Conservation (phyloP, 495 filamentous ascomycete genomes). For the Podospora bellae-mahoneyi region DNA sequence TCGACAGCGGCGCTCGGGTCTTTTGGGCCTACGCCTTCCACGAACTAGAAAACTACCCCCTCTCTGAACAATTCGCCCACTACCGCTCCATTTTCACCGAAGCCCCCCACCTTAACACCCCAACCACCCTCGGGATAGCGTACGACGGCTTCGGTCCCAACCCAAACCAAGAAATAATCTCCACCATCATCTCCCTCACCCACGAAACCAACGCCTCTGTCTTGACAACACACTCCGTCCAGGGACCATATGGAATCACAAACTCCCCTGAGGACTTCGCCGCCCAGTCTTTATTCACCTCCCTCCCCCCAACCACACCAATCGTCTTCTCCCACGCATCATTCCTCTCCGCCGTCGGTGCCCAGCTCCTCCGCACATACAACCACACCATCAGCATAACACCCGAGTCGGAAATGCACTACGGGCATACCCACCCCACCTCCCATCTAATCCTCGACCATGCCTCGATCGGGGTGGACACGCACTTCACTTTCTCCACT, state of each 20-base stretch:
- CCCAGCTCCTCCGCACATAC: conserved; percentile 30
- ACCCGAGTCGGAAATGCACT: conserved; percentile 46
- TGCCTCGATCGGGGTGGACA: conserved; percentile 46
- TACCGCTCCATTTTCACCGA: conserved; percentile 30
- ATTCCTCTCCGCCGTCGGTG: conserved; percentile 31
- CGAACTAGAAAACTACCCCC: conserved; percentile 21
- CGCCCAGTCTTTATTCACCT: conserved; percentile 14
- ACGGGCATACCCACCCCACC: conserved; percentile 39
- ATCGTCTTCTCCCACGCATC: conserved; percentile 43
- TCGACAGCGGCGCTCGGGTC: conserved; percentile 44
- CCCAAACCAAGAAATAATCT: conserved; percentile 23
- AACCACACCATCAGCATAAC: conserved; percentile 47
- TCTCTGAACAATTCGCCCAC: conserved; percentile 31
- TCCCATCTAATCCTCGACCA: conserved; percentile 40
- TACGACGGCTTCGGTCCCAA: conserved; percentile 37
- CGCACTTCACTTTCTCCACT: conserved; percentile 43
- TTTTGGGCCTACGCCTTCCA: conserved; percentile 38
- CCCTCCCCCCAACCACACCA: conserved; percentile 36
- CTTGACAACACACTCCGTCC: conserved; percentile 36
- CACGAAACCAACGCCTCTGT: conserved; percentile 30
- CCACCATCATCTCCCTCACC: conserved; percentile 28
- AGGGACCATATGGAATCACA: conserved; percentile 34
- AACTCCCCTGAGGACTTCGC: conserved; percentile 36
- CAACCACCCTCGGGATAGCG: conserved; percentile 35
- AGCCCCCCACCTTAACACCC: conserved; percentile 10